These are phyloP conservation scores for Neophaeococcomyces mojaviensis DNA, from an alignment of 2,329 filamentous ascomycete genomes.

Conservation along the genomic window DNA sequence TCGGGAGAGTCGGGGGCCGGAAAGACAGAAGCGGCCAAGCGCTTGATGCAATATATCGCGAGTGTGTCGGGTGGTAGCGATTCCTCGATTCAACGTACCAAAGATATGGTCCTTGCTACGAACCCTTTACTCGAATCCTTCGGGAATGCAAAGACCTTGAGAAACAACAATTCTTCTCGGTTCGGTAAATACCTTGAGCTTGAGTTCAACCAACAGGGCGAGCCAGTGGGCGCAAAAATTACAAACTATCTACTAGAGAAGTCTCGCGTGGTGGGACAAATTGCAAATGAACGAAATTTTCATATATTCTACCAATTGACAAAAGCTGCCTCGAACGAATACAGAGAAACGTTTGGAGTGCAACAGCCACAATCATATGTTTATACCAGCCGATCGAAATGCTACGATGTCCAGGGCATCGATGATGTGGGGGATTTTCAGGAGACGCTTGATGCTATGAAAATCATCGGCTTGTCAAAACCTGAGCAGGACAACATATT, in stretches of 20 bases:
- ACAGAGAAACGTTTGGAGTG: slow-evolving; percentile 80
- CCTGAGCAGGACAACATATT: slow-evolving; percentile 93
- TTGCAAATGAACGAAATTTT: slow-evolving; percentile 91
- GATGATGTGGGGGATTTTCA: slow-evolving; percentile 83
- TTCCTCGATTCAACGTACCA: slow-evolving; percentile 88
- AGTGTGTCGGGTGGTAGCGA: slow-evolving; percentile 82
- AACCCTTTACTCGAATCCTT: slow-evolving; percentile 96
- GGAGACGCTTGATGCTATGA: slow-evolving; percentile 92
- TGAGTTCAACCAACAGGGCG: slow-evolving; percentile 84
- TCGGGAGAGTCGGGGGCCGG: slow-evolving; percentile 96
- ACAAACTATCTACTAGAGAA: slow-evolving; percentile 98
- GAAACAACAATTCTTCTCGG: slow-evolving; percentile 97
- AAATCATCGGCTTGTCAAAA: slow-evolving; percentile 79
- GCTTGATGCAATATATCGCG: slow-evolving; percentile 99
- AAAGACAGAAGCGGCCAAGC: slow-evolving; percentile 97
- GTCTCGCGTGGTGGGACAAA: slow-evolving; percentile 89
- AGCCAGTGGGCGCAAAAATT: slow-evolving; percentile 93
- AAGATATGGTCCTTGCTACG: slow-evolving; percentile 98
- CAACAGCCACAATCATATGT: slow-evolving; percentile 87
- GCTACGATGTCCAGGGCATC: slow-evolving; percentile 87
- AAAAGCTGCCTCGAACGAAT: slow-evolving; percentile 81
- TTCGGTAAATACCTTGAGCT: slow-evolving; percentile 98
- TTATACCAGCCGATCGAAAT: slow-evolving; percentile 92
- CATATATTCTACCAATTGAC: slow-evolving; percentile 99
- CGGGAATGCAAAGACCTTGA: slow-evolving; percentile 92